A percentile compares a stretch with the other conserved stretches of the same genome.
Evolutionary conservation across 2,329 filamentous ascomycete species (phyloP).

Genomic region (Nectriaceae sp.): DNA sequence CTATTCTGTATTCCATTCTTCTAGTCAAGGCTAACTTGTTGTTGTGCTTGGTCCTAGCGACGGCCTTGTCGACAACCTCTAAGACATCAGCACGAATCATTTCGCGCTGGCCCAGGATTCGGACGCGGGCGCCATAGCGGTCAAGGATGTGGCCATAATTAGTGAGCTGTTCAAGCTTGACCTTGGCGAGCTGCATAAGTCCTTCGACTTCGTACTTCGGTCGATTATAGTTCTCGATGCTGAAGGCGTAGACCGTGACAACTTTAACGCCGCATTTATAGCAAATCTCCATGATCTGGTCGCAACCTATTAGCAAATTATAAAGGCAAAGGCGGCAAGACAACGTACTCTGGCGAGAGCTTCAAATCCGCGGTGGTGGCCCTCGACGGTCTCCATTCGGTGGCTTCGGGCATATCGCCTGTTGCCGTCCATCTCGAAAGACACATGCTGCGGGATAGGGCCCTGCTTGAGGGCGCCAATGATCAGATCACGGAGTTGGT

Average conservation of each 20-base stretch:
- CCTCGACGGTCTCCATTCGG: constrained; percentile 94
- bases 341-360: constrained; percentile 77
- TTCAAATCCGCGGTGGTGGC: constrained; percentile 94
- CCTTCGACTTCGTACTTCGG: constrained; percentile 96
- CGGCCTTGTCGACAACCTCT: constrained; percentile 82
- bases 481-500: constrained; percentile 76
- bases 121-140: constrained; percentile 84
- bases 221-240: constrained; percentile 98
- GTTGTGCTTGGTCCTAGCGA: constrained; percentile 85
- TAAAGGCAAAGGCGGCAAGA: constrained; percentile 40
- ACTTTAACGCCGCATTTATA: constrained; percentile 97
- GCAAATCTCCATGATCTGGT: constrained; percentile 89
- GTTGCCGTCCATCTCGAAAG: constrained; percentile 99
- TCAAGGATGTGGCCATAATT: constrained; percentile 93
- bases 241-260: constrained; percentile 97
- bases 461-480: constrained; percentile 89
- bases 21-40: constrained; percentile 58
- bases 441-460: constrained; percentile 89
- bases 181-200: constrained; percentile 95
- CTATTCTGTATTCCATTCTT: not conserved
- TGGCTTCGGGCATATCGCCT: constrained; percentile 86
- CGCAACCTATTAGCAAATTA: constrained; percentile 7
- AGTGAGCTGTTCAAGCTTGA: constrained; percentile 87
- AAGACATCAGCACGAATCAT: constrained; percentile 86
- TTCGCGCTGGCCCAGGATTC: constrained; percentile 81